Evolutionary conservation across 2,329 filamentous ascomycete species (phyloP), one percentile per base, ranked within the genome.

Genomic region (Ophiobolus disseminans): DNA sequence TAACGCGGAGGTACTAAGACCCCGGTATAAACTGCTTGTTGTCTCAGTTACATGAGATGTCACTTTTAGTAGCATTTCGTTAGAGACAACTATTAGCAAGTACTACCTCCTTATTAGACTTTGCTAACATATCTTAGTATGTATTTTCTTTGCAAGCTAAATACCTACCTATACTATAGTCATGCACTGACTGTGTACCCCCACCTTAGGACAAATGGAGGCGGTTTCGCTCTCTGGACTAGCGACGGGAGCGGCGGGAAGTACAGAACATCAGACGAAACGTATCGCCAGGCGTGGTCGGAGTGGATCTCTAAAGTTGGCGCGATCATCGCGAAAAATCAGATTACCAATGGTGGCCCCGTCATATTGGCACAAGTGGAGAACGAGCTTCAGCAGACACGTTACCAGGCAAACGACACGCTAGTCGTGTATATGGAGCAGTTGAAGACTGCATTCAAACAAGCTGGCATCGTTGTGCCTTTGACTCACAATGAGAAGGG

Each of bases 1-100:
- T 50, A 82, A 82, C 55, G 81, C 76, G 1, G 80, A 83, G 49
- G n/a, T n/a, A n/a, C n/a, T n/a, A n/a, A n/a, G n/a, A n/a, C n/a
- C n/a, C n/a, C n/a, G n/a, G n/a, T n/a, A n/a, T n/a, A n/a, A n/a
- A n/a, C n/a, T n/a, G n/a, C n/a, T n/a, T n/a, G n/a, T n/a, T n/a
- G n/a, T n/a, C n/a, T n/a, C n/a, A n/a, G n/a, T n/a, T n/a, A n/a
- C n/a, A n/a, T n/a, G n/a, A n/a, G n/a, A n/a, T n/a, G n/a, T n/a
- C n/a, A n/a, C n/a, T n/a, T n/a, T n/a, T n/a, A n/a, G n/a, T n/a
- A n/a, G n/a, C n/a, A n/a, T n/a, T n/a, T n/a, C n/a, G n/a, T n/a
- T n/a, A n/a, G n/a, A n/a, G n/a, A n/a, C n/a, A n/a, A n/a, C n/a
- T n/a, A n/a, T n/a, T n/a, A n/a, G n/a, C n/a, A n/a, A n/a, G n/a